phyloP scores from a whole-genome alignment of 371 early-diverging fungal species.

The Actinomortierella ambigua region DNA sequence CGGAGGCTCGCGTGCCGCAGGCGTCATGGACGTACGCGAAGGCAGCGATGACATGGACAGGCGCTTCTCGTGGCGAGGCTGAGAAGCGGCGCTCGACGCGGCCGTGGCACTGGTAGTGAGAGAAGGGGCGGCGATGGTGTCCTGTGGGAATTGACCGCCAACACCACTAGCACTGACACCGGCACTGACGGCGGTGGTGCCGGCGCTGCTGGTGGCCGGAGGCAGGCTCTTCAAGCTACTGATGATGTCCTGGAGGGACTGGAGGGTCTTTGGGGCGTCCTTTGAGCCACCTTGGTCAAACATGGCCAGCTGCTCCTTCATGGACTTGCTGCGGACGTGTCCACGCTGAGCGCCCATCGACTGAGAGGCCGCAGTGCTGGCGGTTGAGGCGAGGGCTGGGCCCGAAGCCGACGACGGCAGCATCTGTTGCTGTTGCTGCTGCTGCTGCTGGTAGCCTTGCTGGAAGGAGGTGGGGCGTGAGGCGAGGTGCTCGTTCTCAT shows the following conservation, averaged over 20 bases:
- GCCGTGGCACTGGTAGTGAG: background rate
- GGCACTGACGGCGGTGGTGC: slow-evolving; percentile 7
- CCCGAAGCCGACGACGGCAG: background rate
- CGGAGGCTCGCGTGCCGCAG: slow-evolving; percentile 2
- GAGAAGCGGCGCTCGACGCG: background rate
- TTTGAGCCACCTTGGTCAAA: slow-evolving; percentile 10
- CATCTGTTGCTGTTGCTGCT: background rate
- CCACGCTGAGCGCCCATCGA: slow-evolving; percentile 10
- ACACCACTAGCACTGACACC: slow-evolving; percentile 9
- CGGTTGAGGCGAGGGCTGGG: background rate
- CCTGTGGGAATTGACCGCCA: slow-evolving; percentile 8
- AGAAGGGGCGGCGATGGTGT: background rate
- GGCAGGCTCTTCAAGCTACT: slow-evolving; percentile 58
- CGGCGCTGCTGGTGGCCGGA: slow-evolving; percentile 28
- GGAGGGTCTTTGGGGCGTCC: slow-evolving; percentile 35
- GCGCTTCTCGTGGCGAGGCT: slow-evolving; percentile 49
- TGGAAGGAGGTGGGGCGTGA: slow-evolving; percentile 6
- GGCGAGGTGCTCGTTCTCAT: slow-evolving; percentile 15
- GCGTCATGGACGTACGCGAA: slow-evolving; percentile 3
- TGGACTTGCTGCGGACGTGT: slow-evolving; percentile 30
- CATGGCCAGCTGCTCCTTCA: slow-evolving; percentile 27
- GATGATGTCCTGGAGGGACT: slow-evolving; percentile 61
- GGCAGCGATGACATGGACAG: slow-evolving; percentile 46
- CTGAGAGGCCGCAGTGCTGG: background rate
- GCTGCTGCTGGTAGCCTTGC: slow-evolving; percentile 10